Evolutionary conservation across 2,329 filamentous ascomycete genomes (phyloP).

Genomic region (Blastomyces percursus): DNA sequence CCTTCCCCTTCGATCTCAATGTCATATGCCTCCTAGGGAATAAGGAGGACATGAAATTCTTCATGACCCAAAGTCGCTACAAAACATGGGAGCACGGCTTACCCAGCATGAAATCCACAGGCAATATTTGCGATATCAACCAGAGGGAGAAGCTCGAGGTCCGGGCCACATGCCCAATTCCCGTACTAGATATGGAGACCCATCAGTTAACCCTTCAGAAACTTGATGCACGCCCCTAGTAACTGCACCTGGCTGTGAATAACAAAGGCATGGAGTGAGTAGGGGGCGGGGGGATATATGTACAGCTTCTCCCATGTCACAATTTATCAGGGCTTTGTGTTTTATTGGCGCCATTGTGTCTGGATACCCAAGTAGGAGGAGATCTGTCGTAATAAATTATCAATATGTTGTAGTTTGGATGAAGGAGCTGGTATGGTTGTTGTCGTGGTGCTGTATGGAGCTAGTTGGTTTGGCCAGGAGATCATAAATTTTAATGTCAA

Average conservation of each 20-base stretch:
- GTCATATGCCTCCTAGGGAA: not conserved
- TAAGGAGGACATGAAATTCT: not conserved
- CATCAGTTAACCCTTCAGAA: not conserved
- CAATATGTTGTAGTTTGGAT: not conserved
- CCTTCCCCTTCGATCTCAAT: not conserved
- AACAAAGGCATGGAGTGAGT: too few species aligned
- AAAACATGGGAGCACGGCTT: constrained; percentile 3
- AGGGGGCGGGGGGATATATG: not conserved
- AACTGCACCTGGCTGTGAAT: not conserved
- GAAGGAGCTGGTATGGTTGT: not conserved
- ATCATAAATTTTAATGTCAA: not conserved
- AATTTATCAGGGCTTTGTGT: constrained; percentile 41
- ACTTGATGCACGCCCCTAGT: not conserved
- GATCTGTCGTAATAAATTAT: not conserved
- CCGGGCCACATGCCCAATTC: constrained; percentile 42
- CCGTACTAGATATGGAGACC: constrained; percentile 26
- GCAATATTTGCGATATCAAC: constrained; percentile 55
- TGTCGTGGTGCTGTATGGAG: not conserved
- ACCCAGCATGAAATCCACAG: constrained; percentile 45
- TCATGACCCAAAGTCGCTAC: not conserved
- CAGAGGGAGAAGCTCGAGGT: constrained; percentile 49
- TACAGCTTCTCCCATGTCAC: constrained; percentile 38
- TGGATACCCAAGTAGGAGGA: not conserved
- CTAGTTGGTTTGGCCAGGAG: not conserved
- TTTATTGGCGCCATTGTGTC: constrained; percentile 39